Evolutionary conservation across 768 basidiomycete genomes (phyloP).

Genomic region (Leccinum obscurum): DNA sequence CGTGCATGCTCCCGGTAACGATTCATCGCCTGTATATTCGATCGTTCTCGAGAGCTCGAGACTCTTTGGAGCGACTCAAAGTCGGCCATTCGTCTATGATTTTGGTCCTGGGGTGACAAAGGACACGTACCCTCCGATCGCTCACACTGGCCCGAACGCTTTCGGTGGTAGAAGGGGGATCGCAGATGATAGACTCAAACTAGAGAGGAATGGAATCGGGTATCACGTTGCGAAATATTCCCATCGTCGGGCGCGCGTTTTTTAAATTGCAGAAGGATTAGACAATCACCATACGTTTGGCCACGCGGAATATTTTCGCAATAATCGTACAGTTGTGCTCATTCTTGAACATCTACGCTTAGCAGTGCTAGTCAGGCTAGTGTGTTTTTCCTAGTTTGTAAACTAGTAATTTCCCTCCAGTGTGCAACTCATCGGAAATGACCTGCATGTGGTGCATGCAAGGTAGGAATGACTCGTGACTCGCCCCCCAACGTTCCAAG

Average conservation of each 20-base stretch:
- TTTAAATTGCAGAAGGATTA: constrained; percentile 2
- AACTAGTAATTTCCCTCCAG: background rate
- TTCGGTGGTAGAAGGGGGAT: too few species aligned
- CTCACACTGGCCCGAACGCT: too few species aligned
- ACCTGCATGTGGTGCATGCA: constrained; percentile 17
- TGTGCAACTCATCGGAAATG: constrained; percentile 2
- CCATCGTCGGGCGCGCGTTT: constrained; percentile 27
- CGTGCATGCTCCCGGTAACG: too few species aligned
- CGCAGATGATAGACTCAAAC: too few species aligned
- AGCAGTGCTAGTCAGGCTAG: background rate
- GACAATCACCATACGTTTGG: background rate
- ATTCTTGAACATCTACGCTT: background rate
- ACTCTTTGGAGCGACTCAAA: too few species aligned
- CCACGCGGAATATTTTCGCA: background rate
- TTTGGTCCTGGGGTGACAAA: too few species aligned
- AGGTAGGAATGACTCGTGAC: constrained; percentile 24
- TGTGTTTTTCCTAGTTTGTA: background rate
- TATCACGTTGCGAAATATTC: constrained; percentile 53
- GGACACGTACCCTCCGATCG: too few species aligned
- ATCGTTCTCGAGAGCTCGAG: too few species aligned
- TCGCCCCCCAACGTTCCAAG: constrained; percentile 27
- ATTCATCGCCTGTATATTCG: too few species aligned
- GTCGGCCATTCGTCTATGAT: too few species aligned
- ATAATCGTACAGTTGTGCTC: background rate
- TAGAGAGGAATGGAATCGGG: too few species aligned